Percentiles rank a stretch among this genome's conserved stretches.
Conservation (phyloP, 768 basidiomycete species). For the Trametes coccinea region DNA sequence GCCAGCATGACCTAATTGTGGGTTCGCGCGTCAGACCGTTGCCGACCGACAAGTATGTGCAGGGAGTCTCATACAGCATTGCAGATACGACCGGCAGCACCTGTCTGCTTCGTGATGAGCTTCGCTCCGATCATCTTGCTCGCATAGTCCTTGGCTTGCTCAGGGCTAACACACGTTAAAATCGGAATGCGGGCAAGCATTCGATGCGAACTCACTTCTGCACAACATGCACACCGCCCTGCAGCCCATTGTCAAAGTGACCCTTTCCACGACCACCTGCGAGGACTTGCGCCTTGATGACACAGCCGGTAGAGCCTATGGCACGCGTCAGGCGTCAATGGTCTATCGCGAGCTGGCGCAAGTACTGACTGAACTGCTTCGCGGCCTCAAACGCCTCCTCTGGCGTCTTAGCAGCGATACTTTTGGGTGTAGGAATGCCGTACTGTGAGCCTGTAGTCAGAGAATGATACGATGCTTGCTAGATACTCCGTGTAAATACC, state of each 20-base stretch:
- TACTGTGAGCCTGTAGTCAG: slow-evolving; percentile 56
- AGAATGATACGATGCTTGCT: neutral
- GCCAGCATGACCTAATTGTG: slow-evolving; percentile 88
- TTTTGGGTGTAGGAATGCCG: slow-evolving; percentile 93
- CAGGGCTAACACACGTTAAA: slow-evolving; percentile 52
- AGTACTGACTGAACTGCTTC: slow-evolving; percentile 74
- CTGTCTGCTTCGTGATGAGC: slow-evolving; percentile 98
- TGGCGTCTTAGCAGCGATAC: slow-evolving; percentile 81
- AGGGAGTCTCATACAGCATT: slow-evolving; percentile 69
- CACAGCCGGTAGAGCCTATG: slow-evolving; percentile 73
- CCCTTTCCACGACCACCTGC: slow-evolving; percentile 99
- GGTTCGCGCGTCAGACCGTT: neutral
- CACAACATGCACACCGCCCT: slow-evolving; percentile 96
- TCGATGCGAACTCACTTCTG: slow-evolving; percentile 56
- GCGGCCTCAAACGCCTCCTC: slow-evolving; percentile 90
- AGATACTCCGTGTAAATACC: slow-evolving; percentile 44
- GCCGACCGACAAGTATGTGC: neutral
- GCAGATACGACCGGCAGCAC: slow-evolving; percentile 87
- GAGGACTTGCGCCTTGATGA: slow-evolving; percentile 98
- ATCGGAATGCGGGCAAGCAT: neutral
- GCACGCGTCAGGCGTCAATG: neutral
- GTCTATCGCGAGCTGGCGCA: neutral
- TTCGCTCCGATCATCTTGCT: slow-evolving; percentile 92
- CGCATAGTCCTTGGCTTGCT: slow-evolving; percentile 86
- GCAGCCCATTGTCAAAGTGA: slow-evolving; percentile 91